These are phyloP conservation scores for Sporobolomyces pararoseus DNA, from an alignment of 768 basidiomycete genomes.

Conservation along the genomic window DNA sequence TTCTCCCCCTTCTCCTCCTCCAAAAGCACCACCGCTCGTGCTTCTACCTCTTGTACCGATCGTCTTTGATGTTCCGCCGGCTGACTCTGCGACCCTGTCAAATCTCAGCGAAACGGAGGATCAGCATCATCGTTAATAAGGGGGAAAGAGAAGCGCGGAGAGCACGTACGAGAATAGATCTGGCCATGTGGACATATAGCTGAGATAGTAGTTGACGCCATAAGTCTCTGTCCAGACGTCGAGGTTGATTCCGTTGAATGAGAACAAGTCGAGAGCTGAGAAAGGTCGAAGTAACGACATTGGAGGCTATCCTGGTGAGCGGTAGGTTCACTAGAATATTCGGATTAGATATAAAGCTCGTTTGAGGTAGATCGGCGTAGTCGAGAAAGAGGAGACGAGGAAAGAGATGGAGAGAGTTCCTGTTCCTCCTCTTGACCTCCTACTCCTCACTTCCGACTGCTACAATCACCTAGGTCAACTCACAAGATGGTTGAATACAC, in stretches of 20 bases:
- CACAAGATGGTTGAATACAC: too few relatives aligned
- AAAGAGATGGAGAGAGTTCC: background rate
- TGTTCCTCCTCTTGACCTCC: too few relatives aligned
- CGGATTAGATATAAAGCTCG: too few relatives aligned
- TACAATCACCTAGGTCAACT: too few relatives aligned
- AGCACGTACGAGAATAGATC: slow-evolving; percentile 63
- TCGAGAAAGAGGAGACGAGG: too few relatives aligned
- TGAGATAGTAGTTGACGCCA: slow-evolving; percentile 79
- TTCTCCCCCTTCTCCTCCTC: slow-evolving; percentile 48
- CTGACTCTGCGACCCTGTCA: slow-evolving; percentile 37
- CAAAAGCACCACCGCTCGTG: background rate
- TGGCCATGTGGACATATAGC: slow-evolving; percentile 84
- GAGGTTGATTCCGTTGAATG: slow-evolving; percentile 58
- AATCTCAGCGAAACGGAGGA: background rate
- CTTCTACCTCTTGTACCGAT: background rate
- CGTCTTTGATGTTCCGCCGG: slow-evolving; percentile 4
- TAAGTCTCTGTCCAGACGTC: slow-evolving; percentile 99
- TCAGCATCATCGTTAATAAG: background rate
- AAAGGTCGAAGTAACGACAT: slow-evolving; percentile 45
- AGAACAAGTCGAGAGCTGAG: slow-evolving; percentile 44
- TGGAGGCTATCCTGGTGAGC: background rate
- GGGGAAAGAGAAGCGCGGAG: background rate
- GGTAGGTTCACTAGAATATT: too few relatives aligned
- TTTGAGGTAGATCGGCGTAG: too few relatives aligned
- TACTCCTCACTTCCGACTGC: too few relatives aligned